Base-by-base conservation (phyloP, 75 land plant genomes). In the Picea sitchensis region DNA sequence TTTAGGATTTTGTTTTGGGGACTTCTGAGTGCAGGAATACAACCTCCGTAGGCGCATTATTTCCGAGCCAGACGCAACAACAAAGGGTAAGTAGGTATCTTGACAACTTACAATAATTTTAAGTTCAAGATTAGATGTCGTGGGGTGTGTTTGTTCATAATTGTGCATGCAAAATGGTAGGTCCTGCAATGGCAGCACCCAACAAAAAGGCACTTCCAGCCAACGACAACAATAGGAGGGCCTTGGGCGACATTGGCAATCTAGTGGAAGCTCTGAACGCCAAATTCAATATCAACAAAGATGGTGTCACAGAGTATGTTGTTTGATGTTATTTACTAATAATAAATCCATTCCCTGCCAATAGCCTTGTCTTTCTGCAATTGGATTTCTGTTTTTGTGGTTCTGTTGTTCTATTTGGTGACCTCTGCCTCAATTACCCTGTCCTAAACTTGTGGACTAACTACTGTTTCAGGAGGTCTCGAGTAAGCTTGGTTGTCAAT, bases 201-300 rank as follows among this genome's bases (percentile, higher is more conserved):
- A 60, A 82, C 75, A 83, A 82, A 82, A 83, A 81, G 71, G 69
- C 65, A 32, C 73, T 68, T 58, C 80, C 56, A 3, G 83, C 63
- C 3, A 83, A 80, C 0, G 3, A 36, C 9, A 85, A 86, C 21
- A 84, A 65, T 47, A 86, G 98, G 59, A 75, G 85, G 71, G 92
- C 92, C 0, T 83, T 95, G 30, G 92, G 91, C 5, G 98, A 95
- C 65, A 95, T 95, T 34, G 98, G 96, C 1, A 95, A 95, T 83
- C 77, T 85, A 21, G 86, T 85, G 54, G 77, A 68, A 26, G 80
- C 85, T 59, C 62, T 83, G 82, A 34, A 83, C 14, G 77, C 81
- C 9, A 82, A 36, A 47, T 83, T 83, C 72, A 72, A 81, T 74
- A 83, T 83, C 71, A 81, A 65, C 80, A 83, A 83, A 67, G 85